Evolutionary conservation across 2,329 filamentous ascomycete species (phyloP), one percentile per base, ranked within the genome.

Genomic region (Thelonectria blattea): DNA sequence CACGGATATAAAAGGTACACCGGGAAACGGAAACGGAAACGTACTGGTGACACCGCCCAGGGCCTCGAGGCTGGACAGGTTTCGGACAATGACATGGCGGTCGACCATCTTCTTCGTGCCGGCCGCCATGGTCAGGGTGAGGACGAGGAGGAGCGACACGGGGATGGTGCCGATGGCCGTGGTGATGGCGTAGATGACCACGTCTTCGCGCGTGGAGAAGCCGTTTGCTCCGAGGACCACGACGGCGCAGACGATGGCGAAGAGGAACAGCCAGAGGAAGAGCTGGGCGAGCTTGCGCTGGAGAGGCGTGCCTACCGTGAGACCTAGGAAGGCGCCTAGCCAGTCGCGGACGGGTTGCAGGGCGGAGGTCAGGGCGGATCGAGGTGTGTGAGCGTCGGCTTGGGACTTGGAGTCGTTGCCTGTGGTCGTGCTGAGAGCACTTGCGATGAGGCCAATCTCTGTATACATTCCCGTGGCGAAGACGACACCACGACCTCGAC

Each of bases 271-370:
- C 3, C 85, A 75, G 22, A 90, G 81, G 41, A 88, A 88, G 51
- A 91, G 83, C 70, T 88, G 86, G 65, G 85, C 86, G 51, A 91
- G 77, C 69, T 88, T 90, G 61, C 85, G 84, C 71, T 91, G 87
- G 39, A 91, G 78, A 1, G 89, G 89, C 4, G 89, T 91, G 22
- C 88, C 88, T n/a, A 85, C 72, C 2, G 67, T 73, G 18, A 79
- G 66, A 8, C 77, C 82, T 30, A 85, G 80, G 62, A 84, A 81
- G 52, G 78, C 72, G 5, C 73, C 72, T 5, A 69, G 5, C 57
- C 64, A 68, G 9, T 62, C 62, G 55, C 46, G 37, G 5, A 60
- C 34, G 0, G 51, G 48, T 3, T 57, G 22, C 41, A 7, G 54
- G 11, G 47, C 22, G 24, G 24, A 34, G n/a, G 60, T 43, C 20